Evolutionary conservation across 2,329 filamentous ascomycete genomes (phyloP).

Genomic region (Rugonectria rugulosa): DNA sequence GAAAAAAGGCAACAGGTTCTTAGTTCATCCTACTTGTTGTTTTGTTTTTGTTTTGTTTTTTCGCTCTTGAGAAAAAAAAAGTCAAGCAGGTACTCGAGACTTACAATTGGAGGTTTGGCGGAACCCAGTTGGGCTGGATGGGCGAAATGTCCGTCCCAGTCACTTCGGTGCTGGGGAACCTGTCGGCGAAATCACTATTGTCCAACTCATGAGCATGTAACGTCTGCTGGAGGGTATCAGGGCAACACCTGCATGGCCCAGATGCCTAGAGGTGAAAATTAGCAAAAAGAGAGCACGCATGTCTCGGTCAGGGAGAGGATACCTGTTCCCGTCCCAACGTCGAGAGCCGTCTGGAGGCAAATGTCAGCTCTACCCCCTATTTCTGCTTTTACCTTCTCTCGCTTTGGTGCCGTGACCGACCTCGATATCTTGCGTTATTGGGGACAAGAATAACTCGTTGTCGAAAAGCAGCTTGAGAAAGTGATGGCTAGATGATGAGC

Average conservation of each 20-base stretch:
- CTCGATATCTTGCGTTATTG: slow-evolving; percentile 13
- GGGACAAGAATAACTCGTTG: slow-evolving; percentile 17
- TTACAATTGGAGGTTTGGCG: slow-evolving; percentile 25
- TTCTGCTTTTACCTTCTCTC: not conserved
- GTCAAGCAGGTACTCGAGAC: not conserved
- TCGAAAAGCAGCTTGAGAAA: slow-evolving; percentile 22
- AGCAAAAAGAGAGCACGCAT: not conserved
- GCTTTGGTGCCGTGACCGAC: not conserved
- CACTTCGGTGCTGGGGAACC: slow-evolving; percentile 10
- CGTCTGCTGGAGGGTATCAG: not conserved
- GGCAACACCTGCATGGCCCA: slow-evolving; percentile 24
- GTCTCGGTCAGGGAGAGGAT: not conserved
- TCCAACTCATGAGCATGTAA: not conserved
- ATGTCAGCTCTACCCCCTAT: too few species aligned
- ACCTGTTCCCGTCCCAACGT: slow-evolving; percentile 30
- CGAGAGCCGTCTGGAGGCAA: slow-evolving; percentile 8
- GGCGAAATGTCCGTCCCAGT: slow-evolving; percentile 29
- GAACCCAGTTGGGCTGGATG: slow-evolving; percentile 27
- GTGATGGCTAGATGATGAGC: slow-evolving; percentile 22
- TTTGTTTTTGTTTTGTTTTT: not conserved
- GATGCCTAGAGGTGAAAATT: not conserved
- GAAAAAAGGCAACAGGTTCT: too few species aligned
- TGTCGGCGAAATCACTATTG: slow-evolving; percentile 26
- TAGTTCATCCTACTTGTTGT: too few species aligned
- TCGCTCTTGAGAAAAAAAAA: not conserved